These are phyloP conservation scores for Ceratobasidium sp. DNA, from an alignment of 1,284 basidiomycete species.

Conservation along the genomic window DNA sequence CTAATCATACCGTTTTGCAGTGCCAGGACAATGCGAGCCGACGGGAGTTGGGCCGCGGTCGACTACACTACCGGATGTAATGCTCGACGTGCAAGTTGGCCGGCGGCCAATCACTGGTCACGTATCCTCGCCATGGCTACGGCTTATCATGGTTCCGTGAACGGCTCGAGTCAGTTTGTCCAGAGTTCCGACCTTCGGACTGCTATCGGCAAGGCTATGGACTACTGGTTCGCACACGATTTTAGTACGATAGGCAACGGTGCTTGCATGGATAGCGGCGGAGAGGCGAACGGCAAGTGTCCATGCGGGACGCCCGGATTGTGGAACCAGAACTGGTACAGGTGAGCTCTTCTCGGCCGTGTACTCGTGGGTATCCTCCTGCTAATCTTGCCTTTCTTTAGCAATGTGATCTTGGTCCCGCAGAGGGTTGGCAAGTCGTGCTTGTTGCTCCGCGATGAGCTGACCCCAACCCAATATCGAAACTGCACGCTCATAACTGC, in stretches of 20 bases:
- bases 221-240: constrained; percentile 74
- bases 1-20: neutral
- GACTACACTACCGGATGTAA: constrained; percentile 70
- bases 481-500: constrained; percentile 45
- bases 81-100: constrained; percentile 74
- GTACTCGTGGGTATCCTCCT: neutral
- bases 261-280: constrained; percentile 67
- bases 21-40: neutral
- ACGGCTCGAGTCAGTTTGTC: constrained; percentile 54
- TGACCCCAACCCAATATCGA: constrained; percentile 21
- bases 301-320: constrained; percentile 68
- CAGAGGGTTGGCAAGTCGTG: constrained; percentile 68
- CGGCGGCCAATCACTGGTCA: constrained; percentile 68
- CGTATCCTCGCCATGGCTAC: constrained; percentile 63
- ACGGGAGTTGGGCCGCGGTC: constrained; percentile 56
- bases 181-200: constrained; percentile 59
- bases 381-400: constrained; percentile 21
- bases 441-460: constrained; percentile 60
- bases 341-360: neutral
- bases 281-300: constrained; percentile 59
- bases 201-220: constrained; percentile 66
- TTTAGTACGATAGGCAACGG: constrained; percentile 60
- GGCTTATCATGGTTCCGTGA: constrained; percentile 21
- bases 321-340: constrained; percentile 79
- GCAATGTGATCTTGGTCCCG: constrained; percentile 71